Evolutionary conservation across 1,284 basidiomycete species (phyloP).

Genomic region (Papiliotrema fonsecae): DNA sequence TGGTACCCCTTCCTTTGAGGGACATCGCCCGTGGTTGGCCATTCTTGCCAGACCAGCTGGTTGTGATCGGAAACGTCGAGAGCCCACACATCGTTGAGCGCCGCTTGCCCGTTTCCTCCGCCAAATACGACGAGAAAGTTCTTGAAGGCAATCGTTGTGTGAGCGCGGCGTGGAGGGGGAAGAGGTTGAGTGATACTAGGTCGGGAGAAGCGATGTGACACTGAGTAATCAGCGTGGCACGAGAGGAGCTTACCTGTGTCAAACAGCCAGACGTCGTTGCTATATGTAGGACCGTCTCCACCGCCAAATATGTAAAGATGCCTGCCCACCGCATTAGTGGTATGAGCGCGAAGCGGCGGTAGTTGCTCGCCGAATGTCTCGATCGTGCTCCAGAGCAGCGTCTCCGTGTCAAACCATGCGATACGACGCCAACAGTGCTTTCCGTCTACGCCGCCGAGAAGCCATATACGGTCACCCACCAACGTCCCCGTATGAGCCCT

Average conservation of each 20-base stretch:
- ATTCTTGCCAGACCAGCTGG: constrained; percentile 53
- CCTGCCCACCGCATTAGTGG: constrained; percentile 73
- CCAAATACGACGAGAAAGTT: constrained; percentile 81
- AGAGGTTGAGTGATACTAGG: constrained; percentile 38
- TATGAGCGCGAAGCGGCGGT: constrained; percentile 80
- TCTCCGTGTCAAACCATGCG: constrained; percentile 83
- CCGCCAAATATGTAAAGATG: constrained; percentile 80
- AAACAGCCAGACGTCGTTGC: constrained; percentile 66
- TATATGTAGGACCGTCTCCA: constrained; percentile 64
- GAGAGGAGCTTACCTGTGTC: constrained; percentile 58
- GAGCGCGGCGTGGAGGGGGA: constrained; percentile 72
- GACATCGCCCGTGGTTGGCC: constrained; percentile 41
- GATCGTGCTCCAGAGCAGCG: constrained; percentile 80
- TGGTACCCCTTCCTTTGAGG: constrained; percentile 75
- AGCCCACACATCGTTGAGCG: constrained; percentile 85
- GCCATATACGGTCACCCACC: constrained; percentile 74
- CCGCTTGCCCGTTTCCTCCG: constrained; percentile 81
- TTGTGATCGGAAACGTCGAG: constrained; percentile 56
- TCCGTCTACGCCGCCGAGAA: constrained; percentile 85
- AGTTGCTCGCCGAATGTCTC: constrained; percentile 69
- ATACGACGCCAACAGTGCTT: constrained; percentile 66
- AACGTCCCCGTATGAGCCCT: constrained; percentile 80
- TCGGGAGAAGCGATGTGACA: constrained; percentile 61
- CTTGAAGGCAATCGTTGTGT: constrained; percentile 72
- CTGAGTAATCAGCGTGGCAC: constrained; percentile 7